Percentiles rank a stretch among this genome's conserved stretches.
These are phyloP conservation scores for Heterobasidion irregulare DNA, from an alignment of 1,284 basidiomycete genomes.

Conservation along the genomic window DNA sequence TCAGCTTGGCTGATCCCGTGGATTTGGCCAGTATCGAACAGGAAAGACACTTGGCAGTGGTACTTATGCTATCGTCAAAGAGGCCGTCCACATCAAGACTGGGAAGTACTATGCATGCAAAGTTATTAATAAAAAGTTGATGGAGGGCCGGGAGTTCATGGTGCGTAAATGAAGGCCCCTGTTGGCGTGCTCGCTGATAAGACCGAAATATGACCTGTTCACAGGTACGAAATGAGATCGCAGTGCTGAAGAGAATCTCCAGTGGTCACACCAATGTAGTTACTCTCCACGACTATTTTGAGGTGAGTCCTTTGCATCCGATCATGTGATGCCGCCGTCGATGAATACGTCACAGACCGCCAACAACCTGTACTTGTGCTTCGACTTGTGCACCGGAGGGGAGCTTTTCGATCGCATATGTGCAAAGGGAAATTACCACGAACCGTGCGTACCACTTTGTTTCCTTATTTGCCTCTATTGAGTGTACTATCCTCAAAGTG, in stretches of 20 bases:
- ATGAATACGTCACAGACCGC: constrained; percentile 48
- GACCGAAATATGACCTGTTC: neutral
- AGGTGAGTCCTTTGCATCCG: constrained; percentile 38
- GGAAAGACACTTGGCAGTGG: constrained; percentile 89
- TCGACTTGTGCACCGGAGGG: constrained; percentile 96
- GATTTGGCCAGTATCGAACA: constrained; percentile 70
- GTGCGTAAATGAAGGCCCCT: constrained; percentile 29
- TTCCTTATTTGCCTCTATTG: neutral
- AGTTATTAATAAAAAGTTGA: constrained; percentile 95
- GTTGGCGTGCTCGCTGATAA: neutral
- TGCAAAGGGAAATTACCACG: constrained; percentile 94
- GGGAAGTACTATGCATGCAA: constrained; percentile 86
- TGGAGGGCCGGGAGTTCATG: constrained; percentile 91
- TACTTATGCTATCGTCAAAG: constrained; percentile 88
- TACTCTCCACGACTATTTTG: constrained; percentile 94
- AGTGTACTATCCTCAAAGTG: constrained; percentile 34
- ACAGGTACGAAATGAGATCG: constrained; percentile 94
- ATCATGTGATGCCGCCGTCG: neutral
- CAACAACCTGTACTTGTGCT: constrained; percentile 92
- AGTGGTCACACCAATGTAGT: constrained; percentile 87
- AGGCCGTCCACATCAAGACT: constrained; percentile 94
- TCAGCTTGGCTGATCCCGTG: constrained; percentile 8
- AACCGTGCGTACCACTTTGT: constrained; percentile 49
- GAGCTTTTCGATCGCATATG: constrained; percentile 99
- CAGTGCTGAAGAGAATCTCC: constrained; percentile 91